Evolutionary conservation across 2,329 filamentous ascomycete genomes (phyloP).

Genomic region (Penicillium sp.): DNA sequence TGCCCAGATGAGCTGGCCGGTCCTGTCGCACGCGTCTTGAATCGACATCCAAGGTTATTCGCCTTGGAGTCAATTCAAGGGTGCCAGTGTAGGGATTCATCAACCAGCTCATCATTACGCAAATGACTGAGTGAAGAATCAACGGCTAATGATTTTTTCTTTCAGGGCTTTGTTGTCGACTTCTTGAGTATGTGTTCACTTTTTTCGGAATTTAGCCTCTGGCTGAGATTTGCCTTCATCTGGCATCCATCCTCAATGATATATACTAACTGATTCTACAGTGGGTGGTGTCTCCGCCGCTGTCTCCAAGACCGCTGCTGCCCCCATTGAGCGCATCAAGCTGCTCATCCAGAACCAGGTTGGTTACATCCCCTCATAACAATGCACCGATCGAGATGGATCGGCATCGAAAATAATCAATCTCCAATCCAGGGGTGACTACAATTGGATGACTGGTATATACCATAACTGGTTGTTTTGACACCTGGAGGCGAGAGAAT

Average conservation of each 20-base stretch:
- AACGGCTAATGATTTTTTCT: constrained; percentile 30
- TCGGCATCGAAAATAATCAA: not conserved
- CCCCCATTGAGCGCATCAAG: constrained; percentile 99
- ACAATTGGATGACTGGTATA: not conserved
- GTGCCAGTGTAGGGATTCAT: not conserved
- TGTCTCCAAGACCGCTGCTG: constrained; percentile 99
- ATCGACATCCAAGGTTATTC: not conserved
- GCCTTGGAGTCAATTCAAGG: not conserved
- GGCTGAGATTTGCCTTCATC: not conserved
- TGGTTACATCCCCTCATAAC: constrained; percentile 45
- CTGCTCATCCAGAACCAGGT: constrained; percentile 99
- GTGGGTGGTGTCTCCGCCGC: constrained; percentile 99
- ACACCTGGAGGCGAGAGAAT: constrained; percentile 7
- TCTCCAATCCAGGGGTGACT: not conserved
- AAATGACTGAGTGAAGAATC: not conserved
- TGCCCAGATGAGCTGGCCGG: constrained; percentile 4
- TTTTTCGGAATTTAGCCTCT: not conserved
- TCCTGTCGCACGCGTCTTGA: not conserved
- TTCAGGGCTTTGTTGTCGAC: constrained; percentile 89
- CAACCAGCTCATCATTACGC: not conserved
- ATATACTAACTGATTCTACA: constrained; percentile 53
- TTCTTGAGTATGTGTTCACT: constrained; percentile 84
- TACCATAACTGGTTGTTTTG: not conserved
- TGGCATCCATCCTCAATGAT: no score
- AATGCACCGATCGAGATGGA: not conserved